phyloP scores from a whole-genome alignment of 1,284 basidiomycete genomes.

The Apiotrichum brassicae region DNA sequence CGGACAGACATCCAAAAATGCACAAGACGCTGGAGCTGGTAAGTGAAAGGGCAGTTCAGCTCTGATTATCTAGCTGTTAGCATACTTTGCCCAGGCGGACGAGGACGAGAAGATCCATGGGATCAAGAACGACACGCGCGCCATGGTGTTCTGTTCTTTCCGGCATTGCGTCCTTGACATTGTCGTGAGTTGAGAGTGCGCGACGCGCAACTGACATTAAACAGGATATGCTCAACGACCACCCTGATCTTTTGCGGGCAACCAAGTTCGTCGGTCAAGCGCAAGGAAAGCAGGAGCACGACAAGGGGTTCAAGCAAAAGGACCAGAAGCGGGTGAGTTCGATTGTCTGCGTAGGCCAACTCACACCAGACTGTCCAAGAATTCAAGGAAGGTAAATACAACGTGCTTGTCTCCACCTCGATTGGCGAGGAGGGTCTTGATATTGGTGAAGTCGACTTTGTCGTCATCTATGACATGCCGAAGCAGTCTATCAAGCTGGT shows the following conservation, averaged over 20 bases:
- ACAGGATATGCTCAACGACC: slow-evolving; percentile 60
- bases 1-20: slow-evolving; percentile 80
- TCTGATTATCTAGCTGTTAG: slow-evolving; percentile 51
- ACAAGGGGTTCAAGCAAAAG: slow-evolving; percentile 82
- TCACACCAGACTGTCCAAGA: slow-evolving; percentile 54
- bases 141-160: slow-evolving; percentile 94
- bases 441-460: slow-evolving; percentile 97
- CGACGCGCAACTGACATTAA: slow-evolving; percentile 2
- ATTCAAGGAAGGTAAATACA: slow-evolving; percentile 82
- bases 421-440: slow-evolving; percentile 99
- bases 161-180: slow-evolving; percentile 87
- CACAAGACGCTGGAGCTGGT: slow-evolving; percentile 65
- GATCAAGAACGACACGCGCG: slow-evolving; percentile 56
- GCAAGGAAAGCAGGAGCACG: slow-evolving; percentile 64
- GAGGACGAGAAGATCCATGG: slow-evolving; percentile 51
- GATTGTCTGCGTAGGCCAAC: neutral
- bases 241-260: slow-evolving; percentile 67
- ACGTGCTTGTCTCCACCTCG: slow-evolving; percentile 91
- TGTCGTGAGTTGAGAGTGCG: slow-evolving; percentile 50
- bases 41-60: neutral
- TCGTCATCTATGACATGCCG: slow-evolving; percentile 93
- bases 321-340: slow-evolving; percentile 75
- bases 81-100: slow-evolving; percentile 66
- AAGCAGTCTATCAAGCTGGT: slow-evolving; percentile 97
- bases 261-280: slow-evolving; percentile 88